A percentile compares a stretch with the other conserved stretches of the same genome.
phyloP scores from a whole-genome alignment of 345 rosid genomes.

The Aquilaria malaccensis region DNA sequence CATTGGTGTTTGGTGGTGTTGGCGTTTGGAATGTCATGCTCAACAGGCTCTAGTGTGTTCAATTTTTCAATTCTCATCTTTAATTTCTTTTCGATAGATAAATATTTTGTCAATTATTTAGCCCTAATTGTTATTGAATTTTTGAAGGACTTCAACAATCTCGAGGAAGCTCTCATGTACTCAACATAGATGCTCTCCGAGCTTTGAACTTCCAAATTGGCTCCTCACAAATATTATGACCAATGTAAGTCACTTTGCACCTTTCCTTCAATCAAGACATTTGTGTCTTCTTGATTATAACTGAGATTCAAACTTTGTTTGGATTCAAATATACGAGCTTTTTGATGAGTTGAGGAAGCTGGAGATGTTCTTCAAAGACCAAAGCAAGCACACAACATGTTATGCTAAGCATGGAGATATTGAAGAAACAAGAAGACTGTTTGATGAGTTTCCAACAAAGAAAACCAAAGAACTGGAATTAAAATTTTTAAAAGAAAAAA shows the following conservation, averaged over 20 bases:
- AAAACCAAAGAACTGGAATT: no score
- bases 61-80: neutral
- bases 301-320: neutral
- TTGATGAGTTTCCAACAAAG: no score
- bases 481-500: no score
- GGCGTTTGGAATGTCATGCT: no score
- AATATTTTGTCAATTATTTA: neutral
- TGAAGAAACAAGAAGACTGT: no score
- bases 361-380: slow-evolving; percentile 84
- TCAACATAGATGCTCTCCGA: slow-evolving; percentile 90
- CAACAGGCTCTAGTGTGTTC: slow-evolving; percentile 44
- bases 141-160: slow-evolving; percentile 69
- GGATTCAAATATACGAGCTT: slow-evolving; percentile 70
- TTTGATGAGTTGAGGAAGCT: slow-evolving; percentile 73
- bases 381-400: slow-evolving; percentile 34
- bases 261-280: neutral
- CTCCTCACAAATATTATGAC: slow-evolving; percentile 88
- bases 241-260: slow-evolving; percentile 42
- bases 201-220: slow-evolving; percentile 84
- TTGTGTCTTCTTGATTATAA: slow-evolving; percentile 8
- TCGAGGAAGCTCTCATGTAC: slow-evolving; percentile 80
- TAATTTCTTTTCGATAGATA: neutral
- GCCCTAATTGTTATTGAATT: slow-evolving; percentile 9
- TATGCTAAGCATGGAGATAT: no score
- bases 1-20: no score